Evolutionary conservation across 129 eudicot species (phyloP).

Genomic region (Pseudognaphalium luteoalbum): DNA sequence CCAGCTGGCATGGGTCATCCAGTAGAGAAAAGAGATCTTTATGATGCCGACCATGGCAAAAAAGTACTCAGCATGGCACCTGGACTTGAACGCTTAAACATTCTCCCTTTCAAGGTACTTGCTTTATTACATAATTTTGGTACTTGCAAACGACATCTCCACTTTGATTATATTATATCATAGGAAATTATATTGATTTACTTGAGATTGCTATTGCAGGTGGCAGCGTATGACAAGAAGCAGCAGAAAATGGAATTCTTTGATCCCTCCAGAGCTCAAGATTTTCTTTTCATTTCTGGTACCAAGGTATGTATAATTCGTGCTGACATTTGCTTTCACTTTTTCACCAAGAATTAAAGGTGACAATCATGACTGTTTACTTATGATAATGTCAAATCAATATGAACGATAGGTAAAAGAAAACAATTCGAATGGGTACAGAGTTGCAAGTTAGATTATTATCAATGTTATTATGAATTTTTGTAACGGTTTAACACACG

Average conservation of each 20-base stretch:
- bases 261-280: slow-evolving; percentile 89
- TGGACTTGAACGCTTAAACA: slow-evolving; percentile 89
- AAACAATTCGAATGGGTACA: background rate
- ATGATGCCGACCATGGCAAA: slow-evolving; percentile 96
- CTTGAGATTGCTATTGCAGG: slow-evolving; percentile 46
- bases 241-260: slow-evolving; percentile 89
- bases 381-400: background rate
- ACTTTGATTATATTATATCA: background rate
- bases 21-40: slow-evolving; percentile 76
- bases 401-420: background rate
- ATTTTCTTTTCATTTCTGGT: slow-evolving; percentile 91
- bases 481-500: background rate
- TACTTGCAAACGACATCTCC: background rate
- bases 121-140: background rate
- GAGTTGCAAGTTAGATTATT: background rate
- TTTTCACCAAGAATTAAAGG: background rate
- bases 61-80: slow-evolving; percentile 99
- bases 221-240: slow-evolving; percentile 89
- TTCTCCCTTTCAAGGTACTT: slow-evolving; percentile 89
- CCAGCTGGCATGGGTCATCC: slow-evolving; percentile 99
- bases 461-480: background rate
- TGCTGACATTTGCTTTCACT: background rate
- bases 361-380: background rate
- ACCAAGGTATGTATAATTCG: slow-evolving; percentile 67
- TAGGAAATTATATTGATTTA: background rate